A percentile compares a stretch with the other conserved stretches of the same genome.
Conservation (phyloP, 257 asterid species). For the Forsythia suspensa region DNA sequence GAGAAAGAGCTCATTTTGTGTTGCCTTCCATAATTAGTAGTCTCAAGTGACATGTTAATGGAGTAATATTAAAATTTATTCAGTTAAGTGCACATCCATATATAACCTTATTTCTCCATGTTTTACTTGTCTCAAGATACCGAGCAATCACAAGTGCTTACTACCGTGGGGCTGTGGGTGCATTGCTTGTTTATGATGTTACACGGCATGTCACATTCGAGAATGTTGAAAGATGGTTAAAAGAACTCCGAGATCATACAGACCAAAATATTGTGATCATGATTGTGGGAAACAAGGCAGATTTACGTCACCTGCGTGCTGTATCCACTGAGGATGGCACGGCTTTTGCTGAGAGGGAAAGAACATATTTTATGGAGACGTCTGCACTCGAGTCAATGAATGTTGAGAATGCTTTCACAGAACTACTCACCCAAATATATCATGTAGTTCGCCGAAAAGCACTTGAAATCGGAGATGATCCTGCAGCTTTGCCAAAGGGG, state of each 20-base stretch:
- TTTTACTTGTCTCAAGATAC: conserved; percentile 36
- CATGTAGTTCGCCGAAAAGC: conserved; percentile 66
- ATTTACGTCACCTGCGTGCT: conserved; percentile 62
- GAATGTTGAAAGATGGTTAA: conserved; percentile 66
- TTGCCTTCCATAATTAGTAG: background rate
- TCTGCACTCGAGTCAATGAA: conserved; percentile 74
- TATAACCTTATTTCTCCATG: background rate
- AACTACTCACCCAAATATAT: conserved; percentile 59
- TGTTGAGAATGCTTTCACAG: conserved; percentile 69
- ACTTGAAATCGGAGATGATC: conserved; percentile 60
- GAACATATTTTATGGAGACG: conserved; percentile 62
- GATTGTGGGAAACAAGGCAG: conserved; percentile 79
- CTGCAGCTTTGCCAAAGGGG: conserved; percentile 62
- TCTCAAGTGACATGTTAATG: background rate
- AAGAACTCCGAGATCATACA: conserved; percentile 70
- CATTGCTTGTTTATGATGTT: conserved; percentile 65
- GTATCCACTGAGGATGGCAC: conserved; percentile 61
- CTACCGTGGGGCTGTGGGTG: conserved; percentile 75
- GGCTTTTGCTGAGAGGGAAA: conserved; percentile 58
- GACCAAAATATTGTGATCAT: conserved; percentile 68
- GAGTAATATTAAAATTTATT: background rate
- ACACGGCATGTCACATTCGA: conserved; percentile 69
- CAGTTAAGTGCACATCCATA: background rate
- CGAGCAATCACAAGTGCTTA: conserved; percentile 81
- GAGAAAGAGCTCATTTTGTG: background rate